Conservation (phyloP, 2,329 filamentous ascomycete genomes). For the Colletotrichum sidae region DNA sequence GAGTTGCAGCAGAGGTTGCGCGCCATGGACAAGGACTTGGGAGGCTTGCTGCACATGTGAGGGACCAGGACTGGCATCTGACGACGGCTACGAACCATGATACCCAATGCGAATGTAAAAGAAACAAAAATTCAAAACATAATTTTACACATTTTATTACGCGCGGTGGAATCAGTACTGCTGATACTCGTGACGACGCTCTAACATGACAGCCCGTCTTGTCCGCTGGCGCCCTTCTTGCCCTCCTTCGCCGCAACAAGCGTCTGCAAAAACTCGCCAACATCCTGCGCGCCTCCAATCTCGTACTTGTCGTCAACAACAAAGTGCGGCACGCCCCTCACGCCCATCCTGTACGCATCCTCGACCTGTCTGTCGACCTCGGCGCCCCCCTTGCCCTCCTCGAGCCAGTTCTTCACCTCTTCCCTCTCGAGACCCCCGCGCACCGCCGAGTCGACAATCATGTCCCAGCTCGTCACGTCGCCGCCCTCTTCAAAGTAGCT, state of each 20-base stretch:
- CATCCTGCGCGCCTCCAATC: slow-evolving; percentile 79
- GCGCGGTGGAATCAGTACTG: not conserved
- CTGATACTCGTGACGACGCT: not conserved
- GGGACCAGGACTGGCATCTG: not conserved
- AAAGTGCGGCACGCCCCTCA: slow-evolving; percentile 81
- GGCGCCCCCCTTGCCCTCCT: slow-evolving; percentile 63
- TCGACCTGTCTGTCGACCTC: slow-evolving; percentile 69
- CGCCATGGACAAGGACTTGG: slow-evolving; percentile 67
- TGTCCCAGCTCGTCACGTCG: slow-evolving; percentile 70
- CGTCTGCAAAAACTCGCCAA: slow-evolving; percentile 72
- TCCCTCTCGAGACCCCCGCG: slow-evolving; percentile 64
- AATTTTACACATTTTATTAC: not conserved
- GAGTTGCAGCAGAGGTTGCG: slow-evolving; percentile 65
- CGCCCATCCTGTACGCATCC: slow-evolving; percentile 60
- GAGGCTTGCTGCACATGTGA: slow-evolving; percentile 65
- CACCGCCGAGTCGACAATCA: slow-evolving; percentile 63
- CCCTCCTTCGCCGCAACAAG: slow-evolving; percentile 65
- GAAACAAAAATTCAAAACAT: not conserved
- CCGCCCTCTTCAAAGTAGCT: slow-evolving; percentile 74
- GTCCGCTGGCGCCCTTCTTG: slow-evolving; percentile 1
- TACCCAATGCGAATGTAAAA: slow-evolving; percentile 35
- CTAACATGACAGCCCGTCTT: slow-evolving; percentile 28
- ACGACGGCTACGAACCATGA: slow-evolving; percentile 20
- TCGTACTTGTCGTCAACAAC: slow-evolving; percentile 76
- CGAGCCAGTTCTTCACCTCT: slow-evolving; percentile 66